Percentiles rank a stretch among this genome's conserved stretches.
These are phyloP conservation scores for Incumbomyces delicatus DNA, from an alignment of 2,329 filamentous ascomycete species.

Conservation along the genomic window DNA sequence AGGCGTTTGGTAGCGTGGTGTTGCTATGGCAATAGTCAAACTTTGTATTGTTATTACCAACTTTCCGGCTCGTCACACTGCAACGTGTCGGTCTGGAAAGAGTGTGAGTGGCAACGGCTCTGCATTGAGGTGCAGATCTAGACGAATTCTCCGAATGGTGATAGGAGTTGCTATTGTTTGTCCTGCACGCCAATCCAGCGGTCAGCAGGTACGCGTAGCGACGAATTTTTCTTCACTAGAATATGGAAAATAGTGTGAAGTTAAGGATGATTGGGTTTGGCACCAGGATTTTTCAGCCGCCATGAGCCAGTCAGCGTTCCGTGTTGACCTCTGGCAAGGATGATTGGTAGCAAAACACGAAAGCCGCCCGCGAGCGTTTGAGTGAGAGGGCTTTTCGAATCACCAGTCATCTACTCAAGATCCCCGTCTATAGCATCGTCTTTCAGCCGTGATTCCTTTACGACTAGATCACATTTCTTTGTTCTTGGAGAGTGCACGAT, in stretches of 20 bases:
- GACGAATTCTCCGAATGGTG: not conserved
- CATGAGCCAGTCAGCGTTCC: not conserved
- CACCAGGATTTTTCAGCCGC: not conserved
- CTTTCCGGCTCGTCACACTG: not conserved
- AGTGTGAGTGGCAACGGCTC: not conserved
- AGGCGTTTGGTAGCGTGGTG: not conserved
- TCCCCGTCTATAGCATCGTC: not conserved
- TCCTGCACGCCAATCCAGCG: not conserved
- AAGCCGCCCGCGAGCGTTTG: not conserved
- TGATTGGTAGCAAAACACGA: slow-evolving; percentile 1
- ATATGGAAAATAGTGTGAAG: not conserved
- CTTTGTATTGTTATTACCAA: not conserved
- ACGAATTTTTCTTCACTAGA: not conserved
- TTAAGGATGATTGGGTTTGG: not conserved
- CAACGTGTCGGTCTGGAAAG: not conserved
- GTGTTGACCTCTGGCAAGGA: not conserved
- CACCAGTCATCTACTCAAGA: not conserved
- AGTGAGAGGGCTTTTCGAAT: not conserved
- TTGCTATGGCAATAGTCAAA: slow-evolving; percentile 2
- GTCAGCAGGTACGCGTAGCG: not conserved
- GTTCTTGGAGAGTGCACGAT: not conserved
- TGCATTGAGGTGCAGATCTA: not conserved
- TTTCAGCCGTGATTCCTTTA: not conserved
- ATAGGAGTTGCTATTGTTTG: slow-evolving; percentile 3
- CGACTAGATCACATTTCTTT: no score